phyloP scores from a whole-genome alignment of 2,329 filamentous ascomycete species.

The Cladosporium cucumerinum region DNA sequence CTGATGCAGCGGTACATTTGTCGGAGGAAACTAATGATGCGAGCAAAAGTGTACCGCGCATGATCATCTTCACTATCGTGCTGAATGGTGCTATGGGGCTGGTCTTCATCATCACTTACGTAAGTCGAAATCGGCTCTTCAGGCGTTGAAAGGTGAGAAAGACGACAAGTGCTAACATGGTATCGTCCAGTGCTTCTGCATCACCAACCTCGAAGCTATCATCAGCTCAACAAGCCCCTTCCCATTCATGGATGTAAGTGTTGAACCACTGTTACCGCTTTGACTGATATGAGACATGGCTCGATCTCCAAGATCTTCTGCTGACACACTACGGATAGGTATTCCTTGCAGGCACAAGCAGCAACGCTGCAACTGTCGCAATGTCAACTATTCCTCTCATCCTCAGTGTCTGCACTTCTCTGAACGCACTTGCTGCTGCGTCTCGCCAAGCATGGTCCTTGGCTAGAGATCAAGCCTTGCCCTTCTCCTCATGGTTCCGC shows the following conservation, averaged over 20 bases:
- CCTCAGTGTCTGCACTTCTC: conserved; percentile 15
- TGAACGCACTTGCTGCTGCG: conserved; percentile 14
- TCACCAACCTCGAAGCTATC: conserved; percentile 14
- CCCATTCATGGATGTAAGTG: conserved; percentile 15
- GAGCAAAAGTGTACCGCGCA: conserved; percentile 28
- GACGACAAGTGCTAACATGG: not conserved
- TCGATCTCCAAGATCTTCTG: not conserved
- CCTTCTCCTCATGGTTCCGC: conserved; percentile 16
- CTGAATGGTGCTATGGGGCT: conserved; percentile 25
- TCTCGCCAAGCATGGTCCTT: conserved; percentile 15
- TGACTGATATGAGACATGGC: not conserved
- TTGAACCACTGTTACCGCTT: not conserved
- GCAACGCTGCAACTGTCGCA: conserved; percentile 8
- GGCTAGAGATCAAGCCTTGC: conserved; percentile 11
- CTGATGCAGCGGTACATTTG: conserved; percentile 32
- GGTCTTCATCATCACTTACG: conserved; percentile 26
- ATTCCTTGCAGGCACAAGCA: conserved; percentile 9
- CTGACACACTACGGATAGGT: conserved; percentile 6
- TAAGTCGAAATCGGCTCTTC: not conserved
- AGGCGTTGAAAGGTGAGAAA: not conserved
- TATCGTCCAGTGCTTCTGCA: conserved; percentile 9
- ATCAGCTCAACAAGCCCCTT: not conserved
- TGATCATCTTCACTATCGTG: conserved; percentile 30
- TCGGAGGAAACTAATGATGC: conserved; percentile 33
- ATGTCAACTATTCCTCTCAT: conserved; percentile 9